Evolutionary conservation across 108 stramenopile genomes (phyloP).

Genomic region (Thalassiosira profunda): DNA sequence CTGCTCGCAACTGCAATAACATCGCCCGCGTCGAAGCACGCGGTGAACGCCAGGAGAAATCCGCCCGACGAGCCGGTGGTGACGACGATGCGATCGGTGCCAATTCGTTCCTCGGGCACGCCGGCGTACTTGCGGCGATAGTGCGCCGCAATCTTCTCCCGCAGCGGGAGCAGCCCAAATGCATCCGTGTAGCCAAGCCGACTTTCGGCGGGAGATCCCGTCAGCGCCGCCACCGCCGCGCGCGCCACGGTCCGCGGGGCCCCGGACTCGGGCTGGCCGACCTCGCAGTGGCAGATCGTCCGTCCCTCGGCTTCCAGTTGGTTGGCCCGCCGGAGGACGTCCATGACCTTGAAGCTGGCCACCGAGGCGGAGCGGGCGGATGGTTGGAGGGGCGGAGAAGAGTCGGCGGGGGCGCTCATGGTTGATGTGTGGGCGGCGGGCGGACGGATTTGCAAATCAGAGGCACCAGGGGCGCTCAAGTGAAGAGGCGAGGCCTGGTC

Average conservation of each 20-base stretch:
- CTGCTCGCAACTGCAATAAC: conserved; percentile 78
- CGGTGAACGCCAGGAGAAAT: conserved; percentile 89
- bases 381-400: conserved; percentile 13
- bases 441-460: no score
- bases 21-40: conserved; percentile 90
- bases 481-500: no score
- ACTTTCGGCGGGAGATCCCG: conserved; percentile 20
- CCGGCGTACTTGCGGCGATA: conserved; percentile 64
- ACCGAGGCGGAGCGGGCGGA: conserved; percentile 48
- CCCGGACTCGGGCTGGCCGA: conserved; percentile 90
- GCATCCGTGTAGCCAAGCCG: conserved; percentile 92
- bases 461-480: neutral
- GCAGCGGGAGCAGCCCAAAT: conserved; percentile 79
- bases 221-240: conserved; percentile 73
- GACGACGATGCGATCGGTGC: conserved; percentile 71
- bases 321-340: conserved; percentile 83
- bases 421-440: no score
- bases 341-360: conserved; percentile 93
- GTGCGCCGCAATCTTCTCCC: conserved; percentile 70
- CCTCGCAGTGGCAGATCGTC: conserved; percentile 83
- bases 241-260: conserved; percentile 76
- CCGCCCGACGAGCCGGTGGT: conserved; percentile 91
- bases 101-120: conserved; percentile 31
- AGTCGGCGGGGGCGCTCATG: no score
- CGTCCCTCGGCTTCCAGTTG: conserved; percentile 67